These are phyloP conservation scores for Teratosphaeriaceae sp. DNA, from an alignment of 2,329 filamentous ascomycete species.

Conservation along the genomic window DNA sequence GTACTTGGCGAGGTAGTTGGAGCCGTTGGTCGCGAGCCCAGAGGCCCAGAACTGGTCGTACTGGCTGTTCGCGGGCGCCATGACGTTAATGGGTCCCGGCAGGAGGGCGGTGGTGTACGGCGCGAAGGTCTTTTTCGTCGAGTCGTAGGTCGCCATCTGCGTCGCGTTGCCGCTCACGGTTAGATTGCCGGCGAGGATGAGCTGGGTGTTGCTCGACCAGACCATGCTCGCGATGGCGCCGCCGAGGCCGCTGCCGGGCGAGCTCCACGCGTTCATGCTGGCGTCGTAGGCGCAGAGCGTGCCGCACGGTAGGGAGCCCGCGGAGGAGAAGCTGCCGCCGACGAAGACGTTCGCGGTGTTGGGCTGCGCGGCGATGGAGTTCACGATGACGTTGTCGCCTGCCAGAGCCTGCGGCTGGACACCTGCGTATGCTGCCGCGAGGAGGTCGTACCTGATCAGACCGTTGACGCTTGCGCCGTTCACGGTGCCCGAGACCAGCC, in stretches of 20 bases:
- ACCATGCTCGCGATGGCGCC: slow-evolving; percentile 66
- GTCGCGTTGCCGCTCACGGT: slow-evolving; percentile 58
- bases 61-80: slow-evolving; percentile 67
- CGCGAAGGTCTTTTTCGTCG: slow-evolving; percentile 60
- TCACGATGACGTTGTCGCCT: slow-evolving; percentile 65
- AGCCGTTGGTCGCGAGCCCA: slow-evolving; percentile 57
- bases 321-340: slow-evolving; percentile 75
- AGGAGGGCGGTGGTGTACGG: slow-evolving; percentile 55
- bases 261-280: slow-evolving; percentile 66
- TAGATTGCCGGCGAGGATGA: slow-evolving; percentile 74
- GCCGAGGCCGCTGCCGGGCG: slow-evolving; percentile 63
- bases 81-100: slow-evolving; percentile 70
- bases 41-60: slow-evolving; percentile 74
- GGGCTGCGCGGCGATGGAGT: slow-evolving; percentile 67
- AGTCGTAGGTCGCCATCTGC: slow-evolving; percentile 67
- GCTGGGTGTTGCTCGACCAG: slow-evolving; percentile 65
- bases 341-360: slow-evolving; percentile 72
- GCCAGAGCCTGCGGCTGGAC: slow-evolving; percentile 69
- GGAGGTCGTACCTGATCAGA: slow-evolving; percentile 73
- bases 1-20: slow-evolving; percentile 75
- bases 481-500: slow-evolving; percentile 66
- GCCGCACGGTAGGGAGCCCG: slow-evolving; percentile 75
- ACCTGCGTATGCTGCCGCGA: slow-evolving; percentile 51
- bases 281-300: slow-evolving; percentile 75
- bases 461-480: slow-evolving; percentile 60